Evolutionary conservation across 2,329 filamentous ascomycete genomes (phyloP), one percentile per base, ranked within the genome.

Genomic region (Beauveria sp.): DNA sequence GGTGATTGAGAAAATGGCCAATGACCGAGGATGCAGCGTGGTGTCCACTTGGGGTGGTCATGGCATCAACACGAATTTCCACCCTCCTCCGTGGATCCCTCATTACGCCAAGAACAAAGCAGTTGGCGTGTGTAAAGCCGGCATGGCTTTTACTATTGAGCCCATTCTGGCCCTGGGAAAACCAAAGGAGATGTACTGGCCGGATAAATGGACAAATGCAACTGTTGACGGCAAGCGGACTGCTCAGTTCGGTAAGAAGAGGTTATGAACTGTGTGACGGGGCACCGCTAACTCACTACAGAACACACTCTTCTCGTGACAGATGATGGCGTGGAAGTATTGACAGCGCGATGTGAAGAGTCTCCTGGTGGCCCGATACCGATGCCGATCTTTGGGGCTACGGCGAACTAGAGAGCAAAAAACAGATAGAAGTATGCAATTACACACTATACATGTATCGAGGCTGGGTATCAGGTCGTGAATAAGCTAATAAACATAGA

Each of bases 51-150:
- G 98, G 74, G 96, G 93, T 70, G 95, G 95, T 22, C 95, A 99
- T 72, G 95, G 93, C 66, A 90, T 98, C 77, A 96, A 97, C 77
- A 88, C 86, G 65, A 81, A 96, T 49, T 99, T 99, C 82, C 95
- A 99, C 76, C 90, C 88, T 73, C 86, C 93, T 24, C 95, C 95
- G 1, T 98, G 96, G 72, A 88, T 99, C 58, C 95, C 95, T 8
- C 95, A 99, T 75, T 99, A 99, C 71, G 93, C 88, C 62, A 98
- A 96, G 82, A 99, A 98, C 78, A 99, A 98, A 84, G 91, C 93
- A 0, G 89, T 97, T 1, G 95, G 95, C 52, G 87, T 89, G 68
- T 95, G 93, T 63, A 97, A 97, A 79, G 88, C 91, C 0, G 95
- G 95, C 58, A 97, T 97, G 92, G 96, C 92, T 66, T 99, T 99